Conservation (phyloP, 2,329 filamentous ascomycete species). For the Botrytis porri region DNA sequence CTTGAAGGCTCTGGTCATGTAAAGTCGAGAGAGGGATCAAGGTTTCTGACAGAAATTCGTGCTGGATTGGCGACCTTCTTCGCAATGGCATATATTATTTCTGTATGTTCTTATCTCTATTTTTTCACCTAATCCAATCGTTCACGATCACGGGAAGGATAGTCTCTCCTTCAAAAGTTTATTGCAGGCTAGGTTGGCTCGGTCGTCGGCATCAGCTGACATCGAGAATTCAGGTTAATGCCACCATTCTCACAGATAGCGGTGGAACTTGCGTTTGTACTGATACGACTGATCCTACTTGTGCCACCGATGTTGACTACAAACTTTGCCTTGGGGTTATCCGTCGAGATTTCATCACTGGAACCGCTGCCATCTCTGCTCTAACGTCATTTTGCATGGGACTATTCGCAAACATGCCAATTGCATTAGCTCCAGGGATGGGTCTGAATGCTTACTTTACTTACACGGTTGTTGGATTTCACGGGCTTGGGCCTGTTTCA, state of each 20-base stretch:
- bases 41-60: conserved; percentile 80
- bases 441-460: conserved; percentile 88
- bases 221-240: conserved; percentile 38
- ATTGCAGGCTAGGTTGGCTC: conserved; percentile 49
- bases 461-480: conserved; percentile 71
- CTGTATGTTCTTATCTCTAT: conserved; percentile 52
- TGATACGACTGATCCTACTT: conserved; percentile 34
- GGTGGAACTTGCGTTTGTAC: conserved; percentile 71
- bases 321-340: conserved; percentile 45
- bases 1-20: conserved; percentile 78
- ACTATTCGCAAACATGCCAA: conserved; percentile 71
- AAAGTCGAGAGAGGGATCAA: conserved; percentile 53
- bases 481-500: conserved; percentile 70
- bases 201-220: conserved; percentile 54
- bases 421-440: conserved; percentile 74
- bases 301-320: conserved; percentile 36
- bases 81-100: conserved; percentile 72
- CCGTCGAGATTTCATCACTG: conserved; percentile 73
- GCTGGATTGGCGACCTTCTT: conserved; percentile 74
- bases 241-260: conserved; percentile 42
- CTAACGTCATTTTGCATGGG: conserved; percentile 82
- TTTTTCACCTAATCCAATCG: conserved; percentile 59
- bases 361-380: conserved; percentile 78
- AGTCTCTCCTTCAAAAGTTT: background rate
- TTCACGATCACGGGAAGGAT: conserved; percentile 37